These are phyloP conservation scores for Penicillium malachiteum DNA, from an alignment of 495 filamentous ascomycete species.

Conservation along the genomic window DNA sequence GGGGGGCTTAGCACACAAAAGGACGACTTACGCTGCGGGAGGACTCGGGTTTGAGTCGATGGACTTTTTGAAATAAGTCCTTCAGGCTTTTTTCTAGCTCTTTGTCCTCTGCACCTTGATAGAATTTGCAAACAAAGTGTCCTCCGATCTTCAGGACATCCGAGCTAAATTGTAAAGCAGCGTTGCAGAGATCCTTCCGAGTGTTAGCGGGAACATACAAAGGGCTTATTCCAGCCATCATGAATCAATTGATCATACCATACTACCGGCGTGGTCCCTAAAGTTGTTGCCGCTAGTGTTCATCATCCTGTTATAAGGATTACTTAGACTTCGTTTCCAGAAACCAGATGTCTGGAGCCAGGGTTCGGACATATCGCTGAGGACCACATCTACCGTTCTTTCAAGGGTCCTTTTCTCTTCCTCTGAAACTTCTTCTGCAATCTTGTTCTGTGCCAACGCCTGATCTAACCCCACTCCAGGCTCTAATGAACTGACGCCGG, in stretches of 20 bases:
- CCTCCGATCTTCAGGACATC: slow-evolving; percentile 81
- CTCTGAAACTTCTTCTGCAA: neutral
- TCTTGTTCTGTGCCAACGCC: slow-evolving; percentile 1
- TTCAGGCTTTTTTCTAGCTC: slow-evolving; percentile 68
- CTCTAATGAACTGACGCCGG: slow-evolving; percentile 11
- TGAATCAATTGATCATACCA: slow-evolving; percentile 56
- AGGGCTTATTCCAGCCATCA: slow-evolving; percentile 39
- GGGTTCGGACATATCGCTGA: slow-evolving; percentile 99
- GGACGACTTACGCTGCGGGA: slow-evolving; percentile 70
- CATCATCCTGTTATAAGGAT: slow-evolving; percentile 97
- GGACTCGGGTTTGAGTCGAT: slow-evolving; percentile 83
- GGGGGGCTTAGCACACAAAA: neutral
- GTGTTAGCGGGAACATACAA: slow-evolving; percentile 55
- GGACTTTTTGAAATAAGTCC: slow-evolving; percentile 72
- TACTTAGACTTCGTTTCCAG: slow-evolving; percentile 82
- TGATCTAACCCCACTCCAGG: neutral
- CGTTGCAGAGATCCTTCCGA: slow-evolving; percentile 77
- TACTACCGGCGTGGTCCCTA: slow-evolving; percentile 89
- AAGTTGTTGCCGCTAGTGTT: slow-evolving; percentile 88
- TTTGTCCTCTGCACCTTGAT: slow-evolving; percentile 85
- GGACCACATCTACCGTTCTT: slow-evolving; percentile 83
- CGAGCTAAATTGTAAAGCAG: slow-evolving; percentile 77
- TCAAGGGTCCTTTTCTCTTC: slow-evolving; percentile 11
- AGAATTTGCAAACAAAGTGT: slow-evolving; percentile 96
- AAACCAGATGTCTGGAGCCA: slow-evolving; percentile 77